Conservation (phyloP, 2,329 filamentous ascomycete species). For the Metarhizium sp. region DNA sequence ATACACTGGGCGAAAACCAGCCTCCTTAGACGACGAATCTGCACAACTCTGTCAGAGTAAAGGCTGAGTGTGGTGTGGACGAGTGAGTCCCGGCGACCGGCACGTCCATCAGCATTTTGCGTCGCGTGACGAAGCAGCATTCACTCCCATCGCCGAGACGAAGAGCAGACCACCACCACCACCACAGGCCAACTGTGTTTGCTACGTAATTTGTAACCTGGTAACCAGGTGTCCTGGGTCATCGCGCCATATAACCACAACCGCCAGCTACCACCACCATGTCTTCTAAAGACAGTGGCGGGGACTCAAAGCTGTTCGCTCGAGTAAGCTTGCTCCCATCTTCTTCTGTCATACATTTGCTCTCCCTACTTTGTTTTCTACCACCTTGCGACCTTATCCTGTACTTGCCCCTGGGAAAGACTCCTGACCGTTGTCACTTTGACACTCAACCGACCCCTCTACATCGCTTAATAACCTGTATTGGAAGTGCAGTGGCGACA, state of each 20-base stretch:
- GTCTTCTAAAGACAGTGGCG: constrained; percentile 53
- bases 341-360: background rate
- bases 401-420: background rate
- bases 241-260: constrained; percentile 1
- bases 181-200: background rate
- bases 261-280: constrained; percentile 26
- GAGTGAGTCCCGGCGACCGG: background rate
- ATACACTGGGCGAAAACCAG: background rate
- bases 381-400: background rate
- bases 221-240: constrained; percentile 5
- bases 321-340: constrained; percentile 53
- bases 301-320: constrained; percentile 99
- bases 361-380: constrained; percentile 7
- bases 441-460: background rate
- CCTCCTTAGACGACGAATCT: background rate
- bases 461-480: constrained; percentile 2
- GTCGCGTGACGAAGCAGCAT: constrained; percentile 9
- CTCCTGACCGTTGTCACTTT: background rate
- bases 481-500: background rate
- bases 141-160: background rate
- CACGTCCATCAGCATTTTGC: constrained; percentile 3
- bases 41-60: background rate
- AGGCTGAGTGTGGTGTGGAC: background rate
- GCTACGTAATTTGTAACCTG: background rate
- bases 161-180: background rate